These are phyloP conservation scores for Vaccinium corymbosum DNA, from an alignment of 148 eudicot species.

Conservation along the genomic window DNA sequence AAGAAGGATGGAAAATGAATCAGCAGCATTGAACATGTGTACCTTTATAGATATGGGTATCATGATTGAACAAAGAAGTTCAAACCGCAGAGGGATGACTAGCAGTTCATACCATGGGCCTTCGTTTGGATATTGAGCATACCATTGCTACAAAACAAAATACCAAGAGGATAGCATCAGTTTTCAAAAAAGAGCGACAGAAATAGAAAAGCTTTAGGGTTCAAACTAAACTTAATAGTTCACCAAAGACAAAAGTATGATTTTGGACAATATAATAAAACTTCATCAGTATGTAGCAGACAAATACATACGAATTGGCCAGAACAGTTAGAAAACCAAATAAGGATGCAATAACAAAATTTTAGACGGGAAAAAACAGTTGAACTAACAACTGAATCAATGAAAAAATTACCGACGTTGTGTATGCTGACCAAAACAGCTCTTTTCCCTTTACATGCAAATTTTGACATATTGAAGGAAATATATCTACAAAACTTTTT, in stretches of 20 bases:
- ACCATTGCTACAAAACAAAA: conserved; percentile 76
- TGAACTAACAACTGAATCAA: not conserved
- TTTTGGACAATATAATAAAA: not conserved
- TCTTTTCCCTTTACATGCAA: not conserved
- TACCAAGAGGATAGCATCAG: conserved; percentile 6
- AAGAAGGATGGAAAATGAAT: not conserved
- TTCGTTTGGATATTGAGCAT: conserved; percentile 75
- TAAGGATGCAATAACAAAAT: not conserved
- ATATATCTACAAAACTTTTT: not conserved
- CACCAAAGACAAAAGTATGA: not conserved
- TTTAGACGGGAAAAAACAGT: not conserved
- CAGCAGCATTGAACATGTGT: conserved; percentile 11
- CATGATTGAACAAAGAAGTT: conserved; percentile 98
- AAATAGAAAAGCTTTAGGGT: conserved; percentile 3
- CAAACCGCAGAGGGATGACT: conserved; percentile 91
- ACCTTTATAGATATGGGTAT: conserved; percentile 99
- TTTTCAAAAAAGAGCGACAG: conserved; percentile 13
- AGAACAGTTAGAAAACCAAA: not conserved
- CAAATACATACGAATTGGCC: not conserved
- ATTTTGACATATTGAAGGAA: not conserved
- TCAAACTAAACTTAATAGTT: not conserved
- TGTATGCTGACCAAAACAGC: not conserved
- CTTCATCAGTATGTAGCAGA: not conserved
- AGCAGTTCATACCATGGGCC: conserved; percentile 95
- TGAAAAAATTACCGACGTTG: not conserved